Evolutionary conservation across 2,329 filamentous ascomycete genomes (phyloP).

Genomic region (Apiospora malaysiana): DNA sequence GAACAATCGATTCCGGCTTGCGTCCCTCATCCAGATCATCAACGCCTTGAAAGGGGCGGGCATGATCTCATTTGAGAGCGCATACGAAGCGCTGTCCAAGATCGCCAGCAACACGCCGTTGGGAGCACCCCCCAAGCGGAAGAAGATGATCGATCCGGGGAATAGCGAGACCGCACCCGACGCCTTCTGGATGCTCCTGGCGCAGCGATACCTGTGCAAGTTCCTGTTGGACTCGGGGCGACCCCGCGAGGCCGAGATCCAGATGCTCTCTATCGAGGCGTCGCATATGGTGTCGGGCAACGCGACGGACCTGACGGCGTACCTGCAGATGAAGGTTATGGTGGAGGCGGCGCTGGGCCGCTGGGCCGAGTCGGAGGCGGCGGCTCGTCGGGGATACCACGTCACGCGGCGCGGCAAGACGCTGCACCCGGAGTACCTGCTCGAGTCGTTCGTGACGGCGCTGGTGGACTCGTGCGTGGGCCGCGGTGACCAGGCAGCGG

Average conservation of each 20-base stretch:
- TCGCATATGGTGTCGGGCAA: not conserved
- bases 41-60: not conserved
- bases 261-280: not conserved
- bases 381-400: not conserved
- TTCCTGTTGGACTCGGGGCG: not conserved
- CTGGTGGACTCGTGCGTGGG: not conserved
- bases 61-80: conserved; percentile 5
- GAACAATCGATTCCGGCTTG: conserved; percentile 9
- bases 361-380: not conserved
- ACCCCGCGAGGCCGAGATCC: not conserved
- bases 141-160: not conserved
- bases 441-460: not conserved
- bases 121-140: too few relatives aligned
- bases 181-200: not conserved
- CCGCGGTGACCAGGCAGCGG: not conserved
- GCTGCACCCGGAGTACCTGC: not conserved
- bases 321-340: not conserved
- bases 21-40: not conserved
- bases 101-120: not conserved
- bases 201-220: not conserved
- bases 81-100: not conserved
- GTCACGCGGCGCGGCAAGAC: not conserved
- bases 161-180: not conserved
- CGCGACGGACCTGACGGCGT: not conserved
- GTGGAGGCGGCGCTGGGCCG: not conserved